Evolutionary conservation across 2,329 filamentous ascomycete species (phyloP).

Genomic region (Beauveria sp.): DNA sequence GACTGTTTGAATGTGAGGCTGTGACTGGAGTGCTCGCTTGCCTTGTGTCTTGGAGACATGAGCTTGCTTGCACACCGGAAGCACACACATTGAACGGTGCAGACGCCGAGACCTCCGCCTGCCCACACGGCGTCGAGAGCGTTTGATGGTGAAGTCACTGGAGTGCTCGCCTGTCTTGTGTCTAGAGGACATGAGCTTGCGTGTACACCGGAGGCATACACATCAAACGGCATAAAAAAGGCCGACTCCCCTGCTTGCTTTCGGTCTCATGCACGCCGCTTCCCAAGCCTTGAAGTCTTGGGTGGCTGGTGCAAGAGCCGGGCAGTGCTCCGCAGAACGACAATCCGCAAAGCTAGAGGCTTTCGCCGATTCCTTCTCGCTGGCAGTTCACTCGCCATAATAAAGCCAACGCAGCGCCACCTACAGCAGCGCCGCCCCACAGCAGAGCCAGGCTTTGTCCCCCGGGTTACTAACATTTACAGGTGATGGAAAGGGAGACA

Average conservation of each 20-base stretch:
- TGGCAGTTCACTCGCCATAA: not conserved
- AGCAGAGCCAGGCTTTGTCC: too few species aligned
- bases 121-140: not conserved
- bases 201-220: not conserved
- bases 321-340: not conserved
- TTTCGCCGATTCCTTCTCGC: not conserved
- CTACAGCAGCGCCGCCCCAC: too few species aligned
- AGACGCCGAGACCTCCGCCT: not conserved
- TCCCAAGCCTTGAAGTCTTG: conserved; percentile 1
- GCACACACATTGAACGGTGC: not conserved
- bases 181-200: not conserved
- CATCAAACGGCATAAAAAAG: not conserved
- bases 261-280: not conserved
- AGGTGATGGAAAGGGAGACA: too few species aligned
- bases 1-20: not conserved
- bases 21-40: not conserved
- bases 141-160: not conserved
- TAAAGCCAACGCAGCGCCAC: not conserved
- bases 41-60: not conserved
- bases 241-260: not conserved
- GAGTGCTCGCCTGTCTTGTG: not conserved
- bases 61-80: not conserved
- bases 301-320: not conserved
- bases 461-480: too few species aligned
- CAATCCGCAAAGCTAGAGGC: not conserved